phyloP scores from a whole-genome alignment of 768 basidiomycete species.

The Collybia sp. region DNA sequence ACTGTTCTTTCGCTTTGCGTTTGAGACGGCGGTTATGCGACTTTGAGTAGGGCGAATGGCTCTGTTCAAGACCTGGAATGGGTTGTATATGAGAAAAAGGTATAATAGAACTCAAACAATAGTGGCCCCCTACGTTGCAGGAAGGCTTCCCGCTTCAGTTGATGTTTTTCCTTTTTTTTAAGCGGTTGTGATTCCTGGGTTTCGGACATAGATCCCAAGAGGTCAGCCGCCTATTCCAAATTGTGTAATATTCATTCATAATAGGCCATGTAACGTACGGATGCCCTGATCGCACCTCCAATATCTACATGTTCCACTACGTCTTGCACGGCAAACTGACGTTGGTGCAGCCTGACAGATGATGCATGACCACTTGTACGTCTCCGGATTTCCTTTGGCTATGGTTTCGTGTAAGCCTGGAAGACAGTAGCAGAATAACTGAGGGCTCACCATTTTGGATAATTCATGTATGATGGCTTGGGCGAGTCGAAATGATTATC shows the following conservation, averaged over 20 bases:
- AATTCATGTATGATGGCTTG: constrained; percentile 5
- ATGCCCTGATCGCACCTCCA: constrained; percentile 31
- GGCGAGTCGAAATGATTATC: constrained; percentile 1
- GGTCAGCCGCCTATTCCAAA: constrained; percentile 33
- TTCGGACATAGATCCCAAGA: constrained; percentile 28
- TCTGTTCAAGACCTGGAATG: constrained; percentile 42
- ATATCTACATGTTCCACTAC: constrained; percentile 41
- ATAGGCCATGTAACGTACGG: constrained; percentile 29
- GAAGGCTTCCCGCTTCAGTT: constrained; percentile 63
- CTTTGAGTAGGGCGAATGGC: constrained; percentile 59
- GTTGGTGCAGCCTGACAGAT: constrained; percentile 44
- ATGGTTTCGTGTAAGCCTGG: constrained; percentile 1
- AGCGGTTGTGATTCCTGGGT: too few species aligned
- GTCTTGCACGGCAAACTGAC: constrained; percentile 46
- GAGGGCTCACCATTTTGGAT: constrained; percentile 20
- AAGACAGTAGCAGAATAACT: constrained; percentile 1
- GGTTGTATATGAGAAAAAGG: constrained; percentile 9
- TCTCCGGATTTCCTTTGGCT: constrained; percentile 38
- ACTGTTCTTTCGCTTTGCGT: constrained; percentile 60
- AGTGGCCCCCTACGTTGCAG: constrained; percentile 45
- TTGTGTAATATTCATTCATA: constrained; percentile 9
- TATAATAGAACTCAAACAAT: not conserved
- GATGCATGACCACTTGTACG: constrained; percentile 44
- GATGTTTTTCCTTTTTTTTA: constrained; percentile 63
- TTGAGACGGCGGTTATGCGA: constrained; percentile 68